These are phyloP conservation scores for Moricandia moricandioides DNA, from an alignment of 345 rosid genomes.

Conservation along the genomic window DNA sequence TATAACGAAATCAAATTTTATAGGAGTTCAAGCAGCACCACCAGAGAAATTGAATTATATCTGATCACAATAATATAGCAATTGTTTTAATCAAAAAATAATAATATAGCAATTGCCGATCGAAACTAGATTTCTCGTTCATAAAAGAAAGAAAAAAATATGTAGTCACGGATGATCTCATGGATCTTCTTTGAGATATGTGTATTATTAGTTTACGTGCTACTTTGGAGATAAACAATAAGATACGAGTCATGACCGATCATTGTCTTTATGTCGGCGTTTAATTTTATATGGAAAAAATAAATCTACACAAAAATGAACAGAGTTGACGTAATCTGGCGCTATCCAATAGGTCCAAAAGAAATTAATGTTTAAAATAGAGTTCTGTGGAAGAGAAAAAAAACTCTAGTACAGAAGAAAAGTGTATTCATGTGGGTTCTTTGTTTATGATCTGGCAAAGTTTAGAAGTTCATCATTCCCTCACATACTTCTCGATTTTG, in stretches of 20 bases:
- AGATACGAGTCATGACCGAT: constrained; percentile 35
- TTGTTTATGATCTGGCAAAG: constrained; percentile 36
- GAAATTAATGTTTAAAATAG: constrained; percentile 22
- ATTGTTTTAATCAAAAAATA: no score
- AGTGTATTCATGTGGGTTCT: constrained; percentile 31
- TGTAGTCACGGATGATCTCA: constrained; percentile 16
- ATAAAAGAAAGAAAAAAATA: not conserved
- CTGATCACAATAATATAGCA: not conserved
- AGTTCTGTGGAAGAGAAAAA: not conserved
- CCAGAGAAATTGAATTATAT: not conserved
- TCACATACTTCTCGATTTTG: constrained; percentile 35
- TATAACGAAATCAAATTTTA: not conserved
- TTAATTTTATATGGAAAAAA: constrained; percentile 23
- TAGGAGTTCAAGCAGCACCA: not conserved
- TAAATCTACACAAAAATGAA: not conserved
- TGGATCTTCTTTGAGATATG: constrained; percentile 32
- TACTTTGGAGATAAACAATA: constrained; percentile 31
- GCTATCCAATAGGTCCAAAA: constrained; percentile 23
- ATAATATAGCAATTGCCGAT: not conserved
- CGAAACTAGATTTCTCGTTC: not conserved
- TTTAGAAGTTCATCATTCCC: constrained; percentile 24
- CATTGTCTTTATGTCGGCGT: constrained; percentile 37
- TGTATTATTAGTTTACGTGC: constrained; percentile 19
- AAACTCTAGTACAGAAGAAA: not conserved
- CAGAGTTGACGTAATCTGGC: constrained; percentile 25